phyloP scores from a whole-genome alignment of 1,284 basidiomycete species.

The Sanguinoderma infundibulare region DNA sequence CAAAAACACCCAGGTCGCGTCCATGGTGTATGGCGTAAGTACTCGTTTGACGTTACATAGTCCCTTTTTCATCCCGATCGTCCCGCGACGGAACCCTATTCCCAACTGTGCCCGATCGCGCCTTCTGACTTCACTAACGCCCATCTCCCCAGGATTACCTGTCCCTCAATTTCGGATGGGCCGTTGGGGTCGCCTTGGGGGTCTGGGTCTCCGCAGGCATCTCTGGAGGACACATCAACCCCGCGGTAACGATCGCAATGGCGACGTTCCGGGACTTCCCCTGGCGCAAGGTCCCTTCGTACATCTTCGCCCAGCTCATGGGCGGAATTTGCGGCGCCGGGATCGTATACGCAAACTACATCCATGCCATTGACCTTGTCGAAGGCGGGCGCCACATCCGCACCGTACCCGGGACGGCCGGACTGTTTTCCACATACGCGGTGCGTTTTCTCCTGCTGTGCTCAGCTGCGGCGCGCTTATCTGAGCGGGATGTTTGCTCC shows the following conservation, averaged over 20 bases:
- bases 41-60: neutral
- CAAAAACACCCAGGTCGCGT: conserved; percentile 50
- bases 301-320: conserved; percentile 71
- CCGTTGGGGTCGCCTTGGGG: conserved; percentile 64
- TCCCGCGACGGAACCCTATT: neutral
- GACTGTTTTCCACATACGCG: conserved; percentile 74
- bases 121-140: conserved; percentile 2
- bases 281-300: conserved; percentile 77
- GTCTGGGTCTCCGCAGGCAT: conserved; percentile 70
- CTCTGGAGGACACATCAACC: conserved; percentile 82
- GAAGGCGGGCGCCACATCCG: conserved; percentile 67
- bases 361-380: conserved; percentile 71
- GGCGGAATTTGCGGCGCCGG: conserved; percentile 73
- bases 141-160: conserved; percentile 51
- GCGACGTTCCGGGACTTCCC: conserved; percentile 78
- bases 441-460: conserved; percentile 43
- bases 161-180: conserved; percentile 72
- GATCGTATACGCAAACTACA: conserved; percentile 77
- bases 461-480: neutral
- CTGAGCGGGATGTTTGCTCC: neutral
- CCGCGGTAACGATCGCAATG: conserved; percentile 75
- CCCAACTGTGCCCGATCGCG: neutral
- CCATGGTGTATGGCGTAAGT: conserved; percentile 67
- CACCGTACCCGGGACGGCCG: conserved; percentile 67
- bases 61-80: neutral